Evolutionary conservation across 2,329 filamentous ascomycete genomes (phyloP), one percentile per base, ranked within the genome.

Genomic region (Stachybotrys chlorohalonatus): DNA sequence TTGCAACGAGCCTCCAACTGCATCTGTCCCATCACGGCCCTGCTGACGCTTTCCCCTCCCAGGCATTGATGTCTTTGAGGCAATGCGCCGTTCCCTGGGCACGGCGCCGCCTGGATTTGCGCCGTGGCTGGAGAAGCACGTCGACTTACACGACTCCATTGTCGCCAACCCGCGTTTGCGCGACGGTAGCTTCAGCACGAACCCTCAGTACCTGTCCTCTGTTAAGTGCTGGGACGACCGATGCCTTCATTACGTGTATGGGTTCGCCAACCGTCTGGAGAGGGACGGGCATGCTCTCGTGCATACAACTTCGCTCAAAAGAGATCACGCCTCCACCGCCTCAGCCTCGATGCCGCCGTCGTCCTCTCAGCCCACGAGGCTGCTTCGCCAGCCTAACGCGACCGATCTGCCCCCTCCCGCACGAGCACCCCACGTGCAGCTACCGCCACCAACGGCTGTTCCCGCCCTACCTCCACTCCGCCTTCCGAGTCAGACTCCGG

Each of bases 221-320:
- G 77, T 77, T 65, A 83, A 80, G 64, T 84, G 81, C 65, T 76
- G 71, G 66, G 71, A 82, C 57, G 76, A 82, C 53, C 71, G 71
- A 54, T 84, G 81, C 60, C 67, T 80, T 56, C 75, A 80, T 64
- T 83, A 82, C 64, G 75, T 83, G 45, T 84, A 83, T 59, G 81
- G 81, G 32, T 82, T 83, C 62, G 62, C 70, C 42, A 76, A 72
- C 55, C 70, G 69, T 45, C 69, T 77, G 53, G 79, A 82, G 57
- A 74, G 79, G 53, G 78, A 82, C 54, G 70, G 70, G 42, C 81
- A 84, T 63, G 63, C 71, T 47, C 73, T 69, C 57, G 70, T 78
- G 53, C 79, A 83, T 50, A 66, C 68, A 24, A 60, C 64, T 13
- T 62, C 57, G 48, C 53, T 57, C 30, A 78, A 77, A 59, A 75